These are phyloP conservation scores for Thelonectria olida DNA, from an alignment of 2,329 filamentous ascomycete genomes.

Conservation along the genomic window DNA sequence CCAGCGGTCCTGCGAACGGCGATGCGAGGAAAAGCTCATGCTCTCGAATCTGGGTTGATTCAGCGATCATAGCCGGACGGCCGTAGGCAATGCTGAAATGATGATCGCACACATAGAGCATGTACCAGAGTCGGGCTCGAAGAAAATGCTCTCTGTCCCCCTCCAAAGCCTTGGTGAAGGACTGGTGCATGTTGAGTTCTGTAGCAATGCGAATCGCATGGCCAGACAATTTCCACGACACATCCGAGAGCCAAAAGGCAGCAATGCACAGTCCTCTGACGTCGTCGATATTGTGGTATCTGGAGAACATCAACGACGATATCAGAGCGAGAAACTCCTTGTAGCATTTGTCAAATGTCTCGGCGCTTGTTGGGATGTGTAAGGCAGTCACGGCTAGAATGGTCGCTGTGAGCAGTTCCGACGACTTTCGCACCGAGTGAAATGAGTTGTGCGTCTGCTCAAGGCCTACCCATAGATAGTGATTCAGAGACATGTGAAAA, in stretches of 20 bases:
- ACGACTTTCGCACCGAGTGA: slow-evolving; percentile 62
- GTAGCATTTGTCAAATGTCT: slow-evolving; percentile 56
- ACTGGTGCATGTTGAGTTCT: slow-evolving; percentile 64
- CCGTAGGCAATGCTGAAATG: slow-evolving; percentile 47
- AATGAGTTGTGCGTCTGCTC: slow-evolving; percentile 50
- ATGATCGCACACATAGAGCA: slow-evolving; percentile 45
- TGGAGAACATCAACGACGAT: slow-evolving; percentile 65
- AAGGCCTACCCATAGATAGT: slow-evolving; percentile 29
- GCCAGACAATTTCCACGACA: slow-evolving; percentile 69
- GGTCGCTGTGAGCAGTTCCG: slow-evolving; percentile 63
- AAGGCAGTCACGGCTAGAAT: slow-evolving; percentile 68
- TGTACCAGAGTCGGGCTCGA: slow-evolving; percentile 67
- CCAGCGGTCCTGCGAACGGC: slow-evolving; percentile 23
- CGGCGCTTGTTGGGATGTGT: slow-evolving; percentile 63
- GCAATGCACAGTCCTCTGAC: slow-evolving; percentile 69
- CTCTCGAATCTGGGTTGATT: slow-evolving; percentile 32
- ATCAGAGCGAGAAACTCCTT: slow-evolving; percentile 66
- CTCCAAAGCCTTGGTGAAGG: slow-evolving; percentile 57
- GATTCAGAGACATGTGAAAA: slow-evolving; percentile 26
- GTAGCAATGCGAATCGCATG: slow-evolving; percentile 67
- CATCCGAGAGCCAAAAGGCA: slow-evolving; percentile 70
- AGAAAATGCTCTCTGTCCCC: slow-evolving; percentile 60
- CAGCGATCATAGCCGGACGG: slow-evolving; percentile 42
- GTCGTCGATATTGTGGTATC: slow-evolving; percentile 65
- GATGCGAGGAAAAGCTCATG: slow-evolving; percentile 39